Base-by-base conservation (phyloP, 2,329 filamentous ascomycete genomes). In the Penicillium polonicum region DNA sequence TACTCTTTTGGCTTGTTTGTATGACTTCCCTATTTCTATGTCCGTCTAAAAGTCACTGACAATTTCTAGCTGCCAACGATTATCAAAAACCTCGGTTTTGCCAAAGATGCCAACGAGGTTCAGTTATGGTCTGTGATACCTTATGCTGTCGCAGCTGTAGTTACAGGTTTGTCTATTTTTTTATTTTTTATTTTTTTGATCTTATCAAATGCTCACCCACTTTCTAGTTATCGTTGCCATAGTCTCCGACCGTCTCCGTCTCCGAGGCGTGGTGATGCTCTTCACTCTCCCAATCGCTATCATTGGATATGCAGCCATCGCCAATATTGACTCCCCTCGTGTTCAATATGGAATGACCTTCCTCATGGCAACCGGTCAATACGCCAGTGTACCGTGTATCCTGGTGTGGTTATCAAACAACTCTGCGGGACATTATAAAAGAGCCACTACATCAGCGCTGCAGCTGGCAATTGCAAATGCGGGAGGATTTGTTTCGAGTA, bases 351-450 rank as follows among this genome's bases (percentile, higher is more conserved):
- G 79, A 39, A 88, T 88, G 84, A 88, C 85, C 0, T 87, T 86
- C 65, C 74, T 89, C 53, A 87, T 88, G 84, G 84, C 86, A 0
- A 83, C 82, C 0, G 86, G 86, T 10, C 78, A 88, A 68, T 89
- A 88, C 67, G 79, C 80, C 45, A 84, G 82, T 42, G 84, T 88
- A 0, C 86, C 86, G 0, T 83, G 82, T 19, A 82, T 88, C 3
- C 74, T 89, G 10, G 85, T 82, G 1, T 89, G 86, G 86, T 83
- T 86, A 60, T 83, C 83, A 2, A 88, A 88, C 68, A 89, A 89
- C 68, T 85, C 82, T 0, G 85, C 86, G 0, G 85, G 84, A 0
- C 87, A 90, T 67, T 89, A 89, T 67, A 90, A 89, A 70, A 77
- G 87, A 15, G 87, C 88, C 0, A 89, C 87, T 0, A 87, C 86